Evolutionary conservation across 208 protist genomes (phyloP), one percentile per base, ranked within the genome.

Genomic region (Wallacemonas sp.): DNA sequence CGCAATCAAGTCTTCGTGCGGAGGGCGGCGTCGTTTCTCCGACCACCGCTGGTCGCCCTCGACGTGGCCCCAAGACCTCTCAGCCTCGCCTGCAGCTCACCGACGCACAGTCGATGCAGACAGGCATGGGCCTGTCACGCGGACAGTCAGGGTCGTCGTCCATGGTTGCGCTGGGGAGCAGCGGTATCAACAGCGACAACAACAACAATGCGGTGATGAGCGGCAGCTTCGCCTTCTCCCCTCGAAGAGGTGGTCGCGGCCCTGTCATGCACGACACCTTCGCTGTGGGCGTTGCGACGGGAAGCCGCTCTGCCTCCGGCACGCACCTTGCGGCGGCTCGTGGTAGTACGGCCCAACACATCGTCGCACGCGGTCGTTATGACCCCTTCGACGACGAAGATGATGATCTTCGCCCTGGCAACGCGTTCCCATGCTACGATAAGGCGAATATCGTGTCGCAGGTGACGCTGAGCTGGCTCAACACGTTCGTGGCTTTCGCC

Each of bases 321-420:
- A 19, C 44, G 44, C n/a, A n/a, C n/a, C n/a, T n/a, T n/a, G n/a
- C n/a, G n/a, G n/a, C n/a, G n/a, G 36, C 9, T 41, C 46, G 24
- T 9, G 30, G 28, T 49, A 34, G 53, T 9, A 39, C 33, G 17
- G 56, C 72, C 26, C 66, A 70, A 41, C 9, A 17, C 54, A 58
- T 72, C 17, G 76, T 77, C 5, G 51, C 70, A 36, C 75, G 75
- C 17, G 71, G 44, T 24, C 45, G 67, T 8, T 79, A 80, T 66
- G 76, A 90, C 61, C 66, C 78, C 11, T 66, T 74, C 26, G 76
- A 77, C 41, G 73, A 82, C 44, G 72, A 49, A 15, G 69, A 86
- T 55, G 77, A 84, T 46, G 80, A 86, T 61, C 83, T 90, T 47
- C 72, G 84, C 24, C 84, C 84, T 12, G 80, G 84, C 60, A 84